These are phyloP conservation scores for Acanthamoeba rhysodes DNA, from an alignment of 208 protist genomes.

Conservation along the genomic window DNA sequence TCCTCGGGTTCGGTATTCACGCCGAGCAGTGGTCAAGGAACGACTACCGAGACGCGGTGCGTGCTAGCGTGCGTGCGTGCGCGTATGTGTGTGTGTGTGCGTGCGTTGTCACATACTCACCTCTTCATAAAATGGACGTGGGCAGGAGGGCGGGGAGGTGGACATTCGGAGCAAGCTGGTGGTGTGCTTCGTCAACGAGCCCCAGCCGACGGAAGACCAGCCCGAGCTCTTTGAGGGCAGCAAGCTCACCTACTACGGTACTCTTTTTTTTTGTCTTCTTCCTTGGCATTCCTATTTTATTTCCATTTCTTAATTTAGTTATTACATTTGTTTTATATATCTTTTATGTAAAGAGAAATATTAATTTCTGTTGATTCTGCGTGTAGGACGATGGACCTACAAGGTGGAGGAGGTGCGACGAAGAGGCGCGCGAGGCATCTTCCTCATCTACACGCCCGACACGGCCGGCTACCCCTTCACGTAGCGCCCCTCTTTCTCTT, in stretches of 20 bases:
- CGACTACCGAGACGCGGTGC: neutral
- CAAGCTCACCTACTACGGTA: constrained; percentile 65
- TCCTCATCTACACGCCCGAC: constrained; percentile 40
- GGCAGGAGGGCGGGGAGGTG: neutral
- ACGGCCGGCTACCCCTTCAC: constrained; percentile 53
- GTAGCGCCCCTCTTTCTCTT: neutral
- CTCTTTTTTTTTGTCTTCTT: neutral
- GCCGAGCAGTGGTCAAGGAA: neutral
- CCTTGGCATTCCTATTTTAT: neutral
- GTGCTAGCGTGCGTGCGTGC: neutral
- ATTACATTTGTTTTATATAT: neutral
- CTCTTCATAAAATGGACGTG: neutral
- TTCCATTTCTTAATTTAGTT: neutral
- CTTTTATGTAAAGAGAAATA: neutral
- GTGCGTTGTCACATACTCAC: neutral
- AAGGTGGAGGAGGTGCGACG: constrained; percentile 42
- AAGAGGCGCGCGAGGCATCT: constrained; percentile 40
- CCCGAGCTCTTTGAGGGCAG: constrained; percentile 23
- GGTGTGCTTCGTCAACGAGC: constrained; percentile 49
- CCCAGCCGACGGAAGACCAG: neutral
- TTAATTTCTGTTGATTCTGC: neutral
- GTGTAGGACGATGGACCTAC: constrained; percentile 43
- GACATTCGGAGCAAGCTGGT: constrained; percentile 31
- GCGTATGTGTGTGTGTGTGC: neutral
- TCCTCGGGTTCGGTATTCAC: constrained; percentile 33